Evolutionary conservation across 1,284 basidiomycete genomes (phyloP), one percentile per base, ranked within the genome.

Genomic region (Irpex sp.): DNA sequence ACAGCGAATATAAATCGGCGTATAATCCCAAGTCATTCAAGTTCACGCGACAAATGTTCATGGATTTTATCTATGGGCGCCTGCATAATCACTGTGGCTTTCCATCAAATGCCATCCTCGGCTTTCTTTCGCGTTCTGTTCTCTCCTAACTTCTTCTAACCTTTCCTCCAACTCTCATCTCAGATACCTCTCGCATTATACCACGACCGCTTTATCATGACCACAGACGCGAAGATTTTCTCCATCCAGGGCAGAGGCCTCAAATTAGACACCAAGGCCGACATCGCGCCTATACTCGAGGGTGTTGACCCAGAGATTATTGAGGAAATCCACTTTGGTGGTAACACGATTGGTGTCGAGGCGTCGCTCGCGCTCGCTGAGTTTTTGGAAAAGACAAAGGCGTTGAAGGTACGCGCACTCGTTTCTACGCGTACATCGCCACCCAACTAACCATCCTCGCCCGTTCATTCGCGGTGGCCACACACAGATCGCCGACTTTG

Each of bases 271-370:
- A 85, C 88, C 15, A 81, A 84, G 51, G 87, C 82, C 6, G 94
- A 98, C 71, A 89, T 97, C 64, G 85, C 89, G 70, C 91, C 93
- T 0, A 85, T 91, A 72, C 79, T 98, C 26, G 81, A 86, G 38
- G 82, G 85, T 68, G 75, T 92, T 57, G 83, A 92, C 69, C 86
- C 88, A 47, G 79, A 85, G 17, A 76, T 82, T 66, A 80, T 96
- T 67, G 89, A 95, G 76, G 95, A 97, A 78, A 88, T 99, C 66
- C 92, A 96, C 74, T 84, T 99, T 64, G 93, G 96, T 60, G 97
- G 95, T 34, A 98, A 99, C 78, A 97, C 95, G n/a, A 83, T 98
- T 60, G 97, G 97, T 61, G 88, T 97, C 34, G 95, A 93, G 72
- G 97, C 97, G 44, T 92, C 94, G 64, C 76, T 88, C 72, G 93